These are phyloP conservation scores for Ustilago lituana DNA, from an alignment of 1,284 basidiomycete species.

Conservation along the genomic window DNA sequence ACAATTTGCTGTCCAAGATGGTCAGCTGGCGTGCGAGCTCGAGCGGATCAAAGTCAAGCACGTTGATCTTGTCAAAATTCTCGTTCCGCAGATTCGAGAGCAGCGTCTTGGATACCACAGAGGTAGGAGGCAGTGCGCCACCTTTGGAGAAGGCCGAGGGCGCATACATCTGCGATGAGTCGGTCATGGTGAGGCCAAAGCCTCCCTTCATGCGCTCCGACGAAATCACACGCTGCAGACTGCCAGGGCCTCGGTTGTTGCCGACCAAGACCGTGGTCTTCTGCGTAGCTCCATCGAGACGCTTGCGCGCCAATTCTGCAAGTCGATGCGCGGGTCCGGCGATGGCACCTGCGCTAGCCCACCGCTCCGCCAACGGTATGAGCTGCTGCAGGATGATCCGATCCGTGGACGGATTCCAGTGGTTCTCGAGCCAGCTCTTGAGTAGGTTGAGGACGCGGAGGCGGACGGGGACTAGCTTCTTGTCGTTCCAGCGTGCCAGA, in stretches of 20 bases:
- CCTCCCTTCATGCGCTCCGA: slow-evolving; percentile 60
- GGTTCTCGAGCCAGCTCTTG: slow-evolving; percentile 89
- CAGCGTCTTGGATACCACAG: slow-evolving; percentile 84
- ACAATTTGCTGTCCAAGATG: slow-evolving; percentile 66
- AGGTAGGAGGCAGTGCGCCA: slow-evolving; percentile 69
- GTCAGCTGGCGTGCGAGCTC: slow-evolving; percentile 73
- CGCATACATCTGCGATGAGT: slow-evolving; percentile 55
- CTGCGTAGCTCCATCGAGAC: slow-evolving; percentile 40
- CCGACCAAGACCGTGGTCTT: slow-evolving; percentile 44
- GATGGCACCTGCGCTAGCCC: slow-evolving; percentile 68
- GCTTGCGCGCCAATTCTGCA: slow-evolving; percentile 48
- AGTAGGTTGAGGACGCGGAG: slow-evolving; percentile 89
- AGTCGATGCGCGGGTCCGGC: slow-evolving; percentile 75
- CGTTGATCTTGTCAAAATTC: slow-evolving; percentile 71
- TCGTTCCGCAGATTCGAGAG: slow-evolving; percentile 70
- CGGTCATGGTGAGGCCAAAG: slow-evolving; percentile 37
- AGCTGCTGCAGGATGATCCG: slow-evolving; percentile 71
- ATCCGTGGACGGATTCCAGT: slow-evolving; percentile 78
- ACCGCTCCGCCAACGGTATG: slow-evolving; percentile 75
- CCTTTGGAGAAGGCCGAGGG: slow-evolving; percentile 42
- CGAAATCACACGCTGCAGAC: slow-evolving; percentile 62
- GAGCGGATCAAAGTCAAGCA: slow-evolving; percentile 86
- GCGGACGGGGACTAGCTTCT: slow-evolving; percentile 86
- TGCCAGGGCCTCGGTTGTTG: slow-evolving; percentile 44
- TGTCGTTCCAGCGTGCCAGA: slow-evolving; percentile 79